Base-by-base conservation (phyloP, 2,329 filamentous ascomycete genomes). In the Neofusicoccum laricinum region DNA sequence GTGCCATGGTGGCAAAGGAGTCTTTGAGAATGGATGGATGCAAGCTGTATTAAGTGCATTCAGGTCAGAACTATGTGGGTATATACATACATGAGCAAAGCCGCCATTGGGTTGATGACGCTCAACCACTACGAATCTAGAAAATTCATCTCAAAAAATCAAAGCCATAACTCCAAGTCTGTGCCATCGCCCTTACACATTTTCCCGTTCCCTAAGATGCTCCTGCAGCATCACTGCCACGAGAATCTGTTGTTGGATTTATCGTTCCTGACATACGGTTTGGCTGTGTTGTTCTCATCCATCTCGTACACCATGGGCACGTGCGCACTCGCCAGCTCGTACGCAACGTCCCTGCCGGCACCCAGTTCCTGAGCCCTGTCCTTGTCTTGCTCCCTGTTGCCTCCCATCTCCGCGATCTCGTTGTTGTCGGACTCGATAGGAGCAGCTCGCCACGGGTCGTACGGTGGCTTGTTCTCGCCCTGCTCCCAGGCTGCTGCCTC, bases 301-400 rank as follows among this genome's bases (percentile, higher is more conserved):
- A 59, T 59, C 41, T 59, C 55, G 12, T 59, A 59, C 41, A 59
- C 55, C 30, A 46, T 46, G 5, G 55, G 55, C 41, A 57, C 51
- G 32, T 57, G 51, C 51, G 55, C 40, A 10, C 25, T 34, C 11
- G 55, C 40, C 55, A 59, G 11, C n/a, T 59, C 55, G 4, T 59
- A 46, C n/a, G 55, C 55, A 4, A 34, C 30, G 30, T 59, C 30
- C 40, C n/a, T 34, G 12, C 55, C 55, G 3, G 40, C 6, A 11
- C 36, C 55, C 30, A 59, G 41, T 30, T 59, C 55, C n/a, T 19
- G 25, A 12, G 15, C 40, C 15, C 30, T 59, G 30, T 46, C n/a
- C 30, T 36, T 59, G 17, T 36, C 21, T 11, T 32, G 19, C 14
- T 43, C n/a, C 15, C 11, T 10, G 14, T 30, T 1, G 40, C 5